These are phyloP conservation scores for Trametes cinnabarina DNA, from an alignment of 768 basidiomycete genomes.

Conservation along the genomic window DNA sequence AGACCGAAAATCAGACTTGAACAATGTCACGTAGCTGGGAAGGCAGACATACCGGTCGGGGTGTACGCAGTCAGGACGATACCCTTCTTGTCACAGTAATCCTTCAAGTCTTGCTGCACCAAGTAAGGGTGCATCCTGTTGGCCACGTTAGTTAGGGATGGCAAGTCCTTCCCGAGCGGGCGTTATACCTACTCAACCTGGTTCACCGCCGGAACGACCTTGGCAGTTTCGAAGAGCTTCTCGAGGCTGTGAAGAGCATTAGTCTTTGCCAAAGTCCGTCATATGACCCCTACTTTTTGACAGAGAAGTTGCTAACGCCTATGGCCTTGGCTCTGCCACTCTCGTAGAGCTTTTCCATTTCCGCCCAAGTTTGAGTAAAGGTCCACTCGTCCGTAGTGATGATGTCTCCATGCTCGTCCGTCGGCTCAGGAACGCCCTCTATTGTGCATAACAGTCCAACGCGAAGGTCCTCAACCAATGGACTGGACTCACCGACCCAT, in stretches of 20 bases:
- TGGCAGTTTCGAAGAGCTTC: slow-evolving; percentile 28
- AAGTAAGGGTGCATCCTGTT: slow-evolving; percentile 50
- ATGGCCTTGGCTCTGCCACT: slow-evolving; percentile 49
- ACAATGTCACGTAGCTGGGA: neutral
- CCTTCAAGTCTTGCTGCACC: slow-evolving; percentile 45
- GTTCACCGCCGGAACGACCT: slow-evolving; percentile 37
- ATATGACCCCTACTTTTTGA: slow-evolving; percentile 47
- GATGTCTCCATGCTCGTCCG: slow-evolving; percentile 33
- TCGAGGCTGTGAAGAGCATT: slow-evolving; percentile 21
- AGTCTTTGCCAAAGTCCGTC: too few species aligned
- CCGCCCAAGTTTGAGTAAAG: slow-evolving; percentile 46
- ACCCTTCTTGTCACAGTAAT: slow-evolving; percentile 48
- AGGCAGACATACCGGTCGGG: slow-evolving; percentile 38
- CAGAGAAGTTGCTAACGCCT: slow-evolving; percentile 60
- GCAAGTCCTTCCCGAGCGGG: neutral
- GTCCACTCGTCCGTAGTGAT: slow-evolving; percentile 28
- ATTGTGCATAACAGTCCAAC: slow-evolving; percentile 5
- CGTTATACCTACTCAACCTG: slow-evolving; percentile 32
- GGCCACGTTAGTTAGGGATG: too few species aligned
- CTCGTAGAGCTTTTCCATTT: slow-evolving; percentile 48
- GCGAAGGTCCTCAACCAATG: neutral
- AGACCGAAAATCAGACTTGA: neutral
- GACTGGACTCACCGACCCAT: slow-evolving; percentile 30
- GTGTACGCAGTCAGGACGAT: slow-evolving; percentile 51
- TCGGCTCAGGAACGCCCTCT: slow-evolving; percentile 28